phyloP scores from a whole-genome alignment of 2,329 filamentous ascomycete genomes.

The Truncatella angustata region DNA sequence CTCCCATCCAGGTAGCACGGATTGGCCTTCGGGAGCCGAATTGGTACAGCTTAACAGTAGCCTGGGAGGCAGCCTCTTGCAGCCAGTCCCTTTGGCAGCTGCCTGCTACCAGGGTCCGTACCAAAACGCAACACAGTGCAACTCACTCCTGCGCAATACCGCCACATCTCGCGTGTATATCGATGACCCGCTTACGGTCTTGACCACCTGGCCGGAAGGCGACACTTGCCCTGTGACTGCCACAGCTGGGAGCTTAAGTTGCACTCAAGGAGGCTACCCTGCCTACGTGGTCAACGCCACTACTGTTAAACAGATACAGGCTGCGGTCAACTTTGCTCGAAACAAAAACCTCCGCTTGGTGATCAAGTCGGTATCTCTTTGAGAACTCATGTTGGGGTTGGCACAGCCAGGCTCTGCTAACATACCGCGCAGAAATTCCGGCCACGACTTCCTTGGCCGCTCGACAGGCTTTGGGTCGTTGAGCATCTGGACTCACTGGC shows the following conservation, averaged over 20 bases:
- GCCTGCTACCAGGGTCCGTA: constrained; percentile 27
- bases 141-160: constrained; percentile 10
- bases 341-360: constrained; percentile 45
- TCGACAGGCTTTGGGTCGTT: constrained; percentile 44
- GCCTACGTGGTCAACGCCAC: constrained; percentile 39
- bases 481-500: constrained; percentile 47
- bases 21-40: constrained; percentile 23
- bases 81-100: constrained; percentile 26
- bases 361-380: constrained; percentile 26
- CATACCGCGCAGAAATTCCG: constrained; percentile 46
- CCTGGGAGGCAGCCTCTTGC: constrained; percentile 26
- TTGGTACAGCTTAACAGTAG: constrained; percentile 27
- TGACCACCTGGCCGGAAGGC: constrained; percentile 31
- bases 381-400: too few relatives aligned
- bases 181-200: constrained; percentile 29
- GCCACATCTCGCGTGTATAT: constrained; percentile 27
- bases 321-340: constrained; percentile 44
- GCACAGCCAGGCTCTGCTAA: too few relatives aligned
- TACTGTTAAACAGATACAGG: constrained; percentile 40
- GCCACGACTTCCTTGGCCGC: constrained; percentile 45
- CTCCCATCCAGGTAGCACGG: constrained; percentile 22
- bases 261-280: constrained; percentile 39
- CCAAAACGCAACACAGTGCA: constrained; percentile 8
- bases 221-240: constrained; percentile 27
- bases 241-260: constrained; percentile 26